Base-by-base conservation (phyloP, 306 rosid genomes). In the Delonix regia region DNA sequence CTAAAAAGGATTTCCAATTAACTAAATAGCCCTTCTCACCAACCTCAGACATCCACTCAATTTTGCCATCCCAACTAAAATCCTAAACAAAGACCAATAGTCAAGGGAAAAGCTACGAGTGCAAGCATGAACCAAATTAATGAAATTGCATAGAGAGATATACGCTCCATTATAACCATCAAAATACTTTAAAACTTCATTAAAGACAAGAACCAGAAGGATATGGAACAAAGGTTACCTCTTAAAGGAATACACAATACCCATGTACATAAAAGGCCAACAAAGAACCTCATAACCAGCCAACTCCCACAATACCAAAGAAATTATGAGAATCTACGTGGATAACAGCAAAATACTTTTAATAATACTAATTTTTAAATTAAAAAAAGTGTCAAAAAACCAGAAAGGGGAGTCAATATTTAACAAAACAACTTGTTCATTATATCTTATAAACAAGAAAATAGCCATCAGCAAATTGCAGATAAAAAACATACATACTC, bases 111-210 rank as follows among this genome's bases (percentile, higher is more conserved):
- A 30, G 73, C 55, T 19, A 45, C 15, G 51, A 24, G 25, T 15
- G 39, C 53, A 63, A 9, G 64, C n/a, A 25, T 49, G 53, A 77
- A 51, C 56, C 13, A 62, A 67, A 36, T 52, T 9, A 53, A 53
- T 52, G 67, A 5, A 39, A 66, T 13, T 67, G 57, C 45, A 42
- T 22, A 77, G n/a, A n/a, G 52, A 68, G 59, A 67, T 14, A 55
- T 8, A 21, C 7, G 53, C 53, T 4, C 53, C 53, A 15, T 1
- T 48, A 16, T 7, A 48, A 48, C 53, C 3, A 48, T 48, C 53
- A 15, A 16, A 13, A 12, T 45, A 48, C 19, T 48, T 48, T 15
- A 21, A 48, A 48, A 16, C 21, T 48, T 48, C 53, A 48, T 48
- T 19, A 48, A 15, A 48, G 53, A 48, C 7, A 48, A 5, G 53